A percentile compares a stretch with the other conserved stretches of the same genome.
Conservation (phyloP, 2,329 filamentous ascomycete genomes). For the Phoma sp. region DNA sequence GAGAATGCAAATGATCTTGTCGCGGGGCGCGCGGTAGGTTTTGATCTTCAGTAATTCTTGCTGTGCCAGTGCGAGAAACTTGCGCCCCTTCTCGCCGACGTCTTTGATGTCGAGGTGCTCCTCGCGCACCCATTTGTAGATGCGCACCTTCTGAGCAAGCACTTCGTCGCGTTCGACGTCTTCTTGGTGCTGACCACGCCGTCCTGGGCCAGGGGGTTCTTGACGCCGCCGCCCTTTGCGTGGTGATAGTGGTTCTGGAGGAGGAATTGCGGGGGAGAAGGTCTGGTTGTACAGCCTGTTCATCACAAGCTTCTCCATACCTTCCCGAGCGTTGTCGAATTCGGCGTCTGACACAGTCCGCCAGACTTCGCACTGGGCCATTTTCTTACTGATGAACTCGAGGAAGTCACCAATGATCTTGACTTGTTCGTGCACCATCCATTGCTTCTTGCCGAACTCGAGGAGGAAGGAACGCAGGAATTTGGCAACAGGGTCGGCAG, state of each 20-base stretch:
- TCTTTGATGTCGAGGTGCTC: slow-evolving; percentile 91
- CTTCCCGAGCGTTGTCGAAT: slow-evolving; percentile 97
- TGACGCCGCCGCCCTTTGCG: slow-evolving; percentile 70
- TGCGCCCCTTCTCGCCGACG: slow-evolving; percentile 82
- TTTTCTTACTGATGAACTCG: slow-evolving; percentile 96
- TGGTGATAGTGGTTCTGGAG: slow-evolving; percentile 75
- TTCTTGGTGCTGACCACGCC: slow-evolving; percentile 94
- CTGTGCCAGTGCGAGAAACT: slow-evolving; percentile 87
- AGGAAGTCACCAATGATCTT: slow-evolving; percentile 98
- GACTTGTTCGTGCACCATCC: slow-evolving; percentile 99
- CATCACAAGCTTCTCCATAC: slow-evolving; percentile 99
- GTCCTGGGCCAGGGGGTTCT: slow-evolving; percentile 71
- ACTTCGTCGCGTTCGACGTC: slow-evolving; percentile 96
- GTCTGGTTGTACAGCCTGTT: slow-evolving; percentile 95
- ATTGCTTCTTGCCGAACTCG: slow-evolving; percentile 96
- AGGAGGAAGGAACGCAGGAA: slow-evolving; percentile 93
- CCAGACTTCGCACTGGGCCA: slow-evolving; percentile 97
- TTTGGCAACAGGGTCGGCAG: slow-evolving; percentile 95
- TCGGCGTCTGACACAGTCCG: slow-evolving; percentile 92
- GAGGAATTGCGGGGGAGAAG: slow-evolving; percentile 90
- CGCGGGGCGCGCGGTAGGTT: slow-evolving; percentile 92
- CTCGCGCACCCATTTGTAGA: slow-evolving; percentile 93
- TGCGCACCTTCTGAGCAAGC: slow-evolving; percentile 94
- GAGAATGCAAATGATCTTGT: slow-evolving; percentile 97
- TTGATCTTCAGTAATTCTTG: slow-evolving; percentile 97